phyloP scores from a whole-genome alignment of 1,284 basidiomycete genomes.

The Hemileia vastatrix region DNA sequence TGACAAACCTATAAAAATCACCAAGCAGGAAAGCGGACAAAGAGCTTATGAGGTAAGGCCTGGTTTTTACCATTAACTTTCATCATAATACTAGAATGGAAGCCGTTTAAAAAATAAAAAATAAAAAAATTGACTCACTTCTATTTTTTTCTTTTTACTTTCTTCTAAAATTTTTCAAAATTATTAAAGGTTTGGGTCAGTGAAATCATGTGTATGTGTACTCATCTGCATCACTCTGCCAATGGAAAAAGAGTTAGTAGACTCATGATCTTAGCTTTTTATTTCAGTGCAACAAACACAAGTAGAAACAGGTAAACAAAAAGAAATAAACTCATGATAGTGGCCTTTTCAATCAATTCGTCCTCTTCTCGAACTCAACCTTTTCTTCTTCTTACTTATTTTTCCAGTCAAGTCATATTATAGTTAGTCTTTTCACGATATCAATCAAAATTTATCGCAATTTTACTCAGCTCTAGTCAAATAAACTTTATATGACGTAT shows the following conservation, averaged over 20 bases:
- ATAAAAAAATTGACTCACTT: too few species aligned
- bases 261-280: too few species aligned
- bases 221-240: not conserved
- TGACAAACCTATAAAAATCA: not conserved
- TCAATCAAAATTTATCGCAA: not conserved
- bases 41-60: constrained; percentile 17
- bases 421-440: not conserved
- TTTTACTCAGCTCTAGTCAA: not conserved
- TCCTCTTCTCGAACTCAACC: not conserved
- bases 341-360: not conserved
- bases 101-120: too few species aligned
- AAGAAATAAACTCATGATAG: not conserved
- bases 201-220: constrained; percentile 22
- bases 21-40: constrained; percentile 5
- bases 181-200: constrained; percentile 23
- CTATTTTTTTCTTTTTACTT: too few species aligned
- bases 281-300: constrained; percentile 22
- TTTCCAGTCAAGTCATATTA: constrained; percentile 18
- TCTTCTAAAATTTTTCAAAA: too few species aligned
- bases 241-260: not conserved
- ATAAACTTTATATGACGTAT: not conserved
- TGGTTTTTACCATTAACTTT: not conserved
- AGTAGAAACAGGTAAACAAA: constrained; percentile 13
- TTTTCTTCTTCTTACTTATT: not conserved
- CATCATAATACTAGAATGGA: too few species aligned